These are phyloP conservation scores for Rutstroemia sp. DNA, from an alignment of 2,329 filamentous ascomycete genomes.

Conservation along the genomic window DNA sequence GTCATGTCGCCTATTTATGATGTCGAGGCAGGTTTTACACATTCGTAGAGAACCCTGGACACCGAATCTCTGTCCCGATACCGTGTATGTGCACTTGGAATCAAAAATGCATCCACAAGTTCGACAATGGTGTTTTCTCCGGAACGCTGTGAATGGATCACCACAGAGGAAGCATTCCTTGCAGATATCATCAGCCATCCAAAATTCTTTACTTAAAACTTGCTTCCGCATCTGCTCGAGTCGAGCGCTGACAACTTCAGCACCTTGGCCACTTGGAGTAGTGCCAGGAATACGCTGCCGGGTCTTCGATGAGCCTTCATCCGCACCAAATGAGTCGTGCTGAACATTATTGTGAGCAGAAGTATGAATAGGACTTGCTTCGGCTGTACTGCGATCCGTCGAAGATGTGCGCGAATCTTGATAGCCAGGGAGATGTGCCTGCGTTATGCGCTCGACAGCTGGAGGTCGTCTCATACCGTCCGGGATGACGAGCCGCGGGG, in stretches of 20 bases:
- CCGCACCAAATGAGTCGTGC: conserved; percentile 47
- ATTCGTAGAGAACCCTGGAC: conserved; percentile 79
- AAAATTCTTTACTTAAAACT: conserved; percentile 89
- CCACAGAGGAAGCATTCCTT: conserved; percentile 95
- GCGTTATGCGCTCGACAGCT: conserved; percentile 33
- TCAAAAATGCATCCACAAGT: conserved; percentile 98
- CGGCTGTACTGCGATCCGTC: conserved; percentile 47
- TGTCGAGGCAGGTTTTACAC: conserved; percentile 85
- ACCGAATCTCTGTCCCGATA: conserved; percentile 80
- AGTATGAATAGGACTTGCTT: conserved; percentile 49
- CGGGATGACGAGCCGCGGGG: conserved; percentile 18
- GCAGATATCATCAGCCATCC: conserved; percentile 98
- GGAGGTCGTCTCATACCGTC: conserved; percentile 29
- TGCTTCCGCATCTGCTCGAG: conserved; percentile 73
- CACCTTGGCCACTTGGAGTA: conserved; percentile 47
- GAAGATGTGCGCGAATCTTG: conserved; percentile 50
- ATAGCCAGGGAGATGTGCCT: conserved; percentile 39
- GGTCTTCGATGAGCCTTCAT: conserved; percentile 31
- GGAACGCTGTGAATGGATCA: conserved; percentile 83
- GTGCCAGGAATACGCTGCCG: conserved; percentile 48
- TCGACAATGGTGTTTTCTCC: conserved; percentile 93
- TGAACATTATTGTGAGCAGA: conserved; percentile 51
- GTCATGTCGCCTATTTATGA: conserved; percentile 86
- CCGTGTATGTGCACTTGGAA: conserved; percentile 88
- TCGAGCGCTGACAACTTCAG: conserved; percentile 52